Base-by-base conservation (phyloP, 768 basidiomycete genomes). In the Suillus americanus region DNA sequence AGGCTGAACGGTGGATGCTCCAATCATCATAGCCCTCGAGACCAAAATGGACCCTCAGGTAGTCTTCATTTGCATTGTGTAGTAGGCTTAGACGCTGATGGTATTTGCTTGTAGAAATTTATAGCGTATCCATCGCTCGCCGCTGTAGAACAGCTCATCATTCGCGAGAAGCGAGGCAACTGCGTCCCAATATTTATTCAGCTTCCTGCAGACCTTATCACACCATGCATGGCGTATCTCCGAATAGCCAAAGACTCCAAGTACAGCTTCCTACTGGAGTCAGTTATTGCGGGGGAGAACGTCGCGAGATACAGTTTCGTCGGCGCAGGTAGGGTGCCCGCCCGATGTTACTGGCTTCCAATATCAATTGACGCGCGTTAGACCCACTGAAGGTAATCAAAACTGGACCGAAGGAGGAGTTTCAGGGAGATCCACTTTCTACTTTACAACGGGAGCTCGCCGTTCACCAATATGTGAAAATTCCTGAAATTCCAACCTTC, bases 171-270 rank as follows among this genome's bases (percentile, higher is more conserved):
- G 76, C 83, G 80, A 63, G 95, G 95, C 74, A 99, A 99, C 74
- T 93, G 94, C 72, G 86, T 98, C 41, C 97, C 97, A 25, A 85
- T 99, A 68, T 99, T 87, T 78, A 86, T 97, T 62, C 89, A 96
- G 71, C 84, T 99, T 4, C 95, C 97, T 28, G 96, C 95, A 54
- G 97, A 99, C 74, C 87, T 99, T 66, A 85, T 99, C 66, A 99
- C 97, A 30, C 97, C 97, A 76, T 95, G 95, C 74, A 91, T 95
- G 80, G 96, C 97, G 8, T 99, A 98, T 77, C 87, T 99, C 56
- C 88, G 94, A 64, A 85, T 99, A 66, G 89, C 96, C 14, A 90
- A 95, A 71, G 92, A 95, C 71, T 93, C 94, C 1, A 92, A 91
- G 74, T 93, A 97, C 80, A 95, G 93, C 74, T 99, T 99, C 77